phyloP scores from a whole-genome alignment of 805 yeast species.

The Kurtzmaniella cleridarum region DNA sequence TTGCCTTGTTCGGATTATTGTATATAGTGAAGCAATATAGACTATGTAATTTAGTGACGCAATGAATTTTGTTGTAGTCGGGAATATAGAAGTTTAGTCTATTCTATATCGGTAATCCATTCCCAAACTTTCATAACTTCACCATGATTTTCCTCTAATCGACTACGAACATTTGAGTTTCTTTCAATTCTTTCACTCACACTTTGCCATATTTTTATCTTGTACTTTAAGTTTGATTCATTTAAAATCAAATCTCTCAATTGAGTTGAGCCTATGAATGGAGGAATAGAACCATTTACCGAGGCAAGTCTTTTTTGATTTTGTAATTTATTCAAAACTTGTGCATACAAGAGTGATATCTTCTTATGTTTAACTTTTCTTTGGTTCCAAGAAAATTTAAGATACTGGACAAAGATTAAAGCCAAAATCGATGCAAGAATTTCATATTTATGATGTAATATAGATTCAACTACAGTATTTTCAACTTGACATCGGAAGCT shows the following conservation, averaged over 20 bases:
- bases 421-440: slow-evolving; percentile 12
- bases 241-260: slow-evolving; percentile 59
- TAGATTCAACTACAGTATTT: slow-evolving; percentile 41
- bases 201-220: slow-evolving; percentile 52
- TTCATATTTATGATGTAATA: slow-evolving; percentile 18
- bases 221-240: slow-evolving; percentile 32
- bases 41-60: too few species aligned
- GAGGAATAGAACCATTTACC: slow-evolving; percentile 26
- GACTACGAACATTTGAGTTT: slow-evolving; percentile 59
- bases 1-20: too few species aligned
- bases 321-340: slow-evolving; percentile 47
- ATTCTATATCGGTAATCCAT: slow-evolving; percentile 50
- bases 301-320: slow-evolving; percentile 34
- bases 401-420: slow-evolving; percentile 15
- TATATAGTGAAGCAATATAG: too few species aligned
- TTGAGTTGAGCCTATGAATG: slow-evolving; percentile 64
- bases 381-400: slow-evolving; percentile 30
- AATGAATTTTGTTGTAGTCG: too few species aligned
- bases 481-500: slow-evolving; percentile 52
- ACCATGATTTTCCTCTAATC: slow-evolving; percentile 71
- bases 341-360: slow-evolving; percentile 41
- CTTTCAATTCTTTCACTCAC: slow-evolving; percentile 54
- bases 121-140: slow-evolving; percentile 87
- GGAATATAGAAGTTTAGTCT: too few species aligned
- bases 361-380: slow-evolving; percentile 34